Conservation (phyloP, 176 grass and related monocot genomes). For the Bolboschoenus planiculmis region DNA sequence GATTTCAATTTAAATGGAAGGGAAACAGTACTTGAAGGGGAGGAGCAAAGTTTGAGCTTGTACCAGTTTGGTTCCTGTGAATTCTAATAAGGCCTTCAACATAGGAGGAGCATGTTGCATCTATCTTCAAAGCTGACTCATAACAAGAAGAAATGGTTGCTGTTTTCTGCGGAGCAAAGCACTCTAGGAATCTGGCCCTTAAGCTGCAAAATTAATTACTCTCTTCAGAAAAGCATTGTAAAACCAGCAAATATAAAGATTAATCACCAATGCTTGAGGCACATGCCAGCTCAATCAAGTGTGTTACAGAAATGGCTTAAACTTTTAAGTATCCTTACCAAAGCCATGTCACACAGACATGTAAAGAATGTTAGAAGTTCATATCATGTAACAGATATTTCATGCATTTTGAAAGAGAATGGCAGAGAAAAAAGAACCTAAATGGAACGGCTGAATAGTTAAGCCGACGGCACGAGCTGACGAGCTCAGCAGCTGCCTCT, state of each 20-base stretch:
- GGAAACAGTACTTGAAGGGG: neutral
- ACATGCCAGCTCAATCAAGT: neutral
- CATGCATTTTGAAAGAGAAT: neutral
- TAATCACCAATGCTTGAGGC: neutral
- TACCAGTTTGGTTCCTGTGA: neutral
- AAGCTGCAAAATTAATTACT: constrained; percentile 10
- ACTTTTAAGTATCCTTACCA: neutral
- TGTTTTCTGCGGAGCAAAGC: neutral
- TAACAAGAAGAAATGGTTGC: constrained; percentile 9
- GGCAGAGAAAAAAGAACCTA: neutral
- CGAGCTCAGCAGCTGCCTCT: constrained; percentile 6
- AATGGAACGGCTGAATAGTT: constrained; percentile 11
- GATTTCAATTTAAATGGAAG: neutral
- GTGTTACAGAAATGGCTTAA: neutral
- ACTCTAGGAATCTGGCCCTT: constrained; percentile 16
- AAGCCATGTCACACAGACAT: neutral
- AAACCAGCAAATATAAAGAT: constrained; percentile 8
- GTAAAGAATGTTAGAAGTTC: neutral
- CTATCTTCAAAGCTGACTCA: constrained; percentile 3
- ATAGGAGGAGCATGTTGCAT: constrained; percentile 3
- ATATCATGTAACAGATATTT: neutral
- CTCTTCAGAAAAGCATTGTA: neutral
- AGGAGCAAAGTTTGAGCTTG: neutral
- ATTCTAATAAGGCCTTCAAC: constrained; percentile 11
- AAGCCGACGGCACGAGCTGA: neutral